A percentile compares a stretch with the other conserved stretches of the same genome.
Evolutionary conservation across 257 asterid species (phyloP).

Genomic region (Knoxia roxburghii): DNA sequence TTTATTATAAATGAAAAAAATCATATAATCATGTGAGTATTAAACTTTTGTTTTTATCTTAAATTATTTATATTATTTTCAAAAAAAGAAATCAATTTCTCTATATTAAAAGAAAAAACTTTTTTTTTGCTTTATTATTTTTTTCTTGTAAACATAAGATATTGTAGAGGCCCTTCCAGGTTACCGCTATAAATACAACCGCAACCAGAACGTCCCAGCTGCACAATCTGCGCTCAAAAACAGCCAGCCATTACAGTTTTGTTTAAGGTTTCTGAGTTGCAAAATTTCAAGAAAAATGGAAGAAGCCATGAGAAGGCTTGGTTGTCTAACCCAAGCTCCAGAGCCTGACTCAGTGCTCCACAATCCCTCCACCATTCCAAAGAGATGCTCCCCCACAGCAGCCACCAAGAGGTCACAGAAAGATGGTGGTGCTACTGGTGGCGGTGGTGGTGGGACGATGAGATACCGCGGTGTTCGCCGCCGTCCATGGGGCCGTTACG

Average conservation of each 20-base stretch:
- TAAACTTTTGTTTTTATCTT: too few species aligned
- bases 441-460: constrained; percentile 24
- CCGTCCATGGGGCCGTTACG: constrained; percentile 97
- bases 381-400: constrained; percentile 29
- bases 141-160: not conserved
- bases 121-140: not conserved
- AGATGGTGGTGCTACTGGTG: constrained; percentile 17
- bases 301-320: constrained; percentile 67
- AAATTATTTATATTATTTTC: too few species aligned
- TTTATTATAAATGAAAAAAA: too few species aligned
- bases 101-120: too few species aligned
- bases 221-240: constrained; percentile 2
- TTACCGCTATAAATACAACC: constrained; percentile 16
- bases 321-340: constrained; percentile 28
- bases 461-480: constrained; percentile 91
- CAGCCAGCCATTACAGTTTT: too few species aligned
- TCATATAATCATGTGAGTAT: too few species aligned
- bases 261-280: too few species aligned
- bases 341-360: constrained; percentile 21
- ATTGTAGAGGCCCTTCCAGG: not conserved
- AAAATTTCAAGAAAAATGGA: constrained; percentile 78
- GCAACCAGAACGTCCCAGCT: not conserved
- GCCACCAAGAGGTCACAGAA: constrained; percentile 44
- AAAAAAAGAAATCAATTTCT: too few species aligned
- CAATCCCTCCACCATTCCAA: constrained; percentile 27